Evolutionary conservation across 2,329 filamentous ascomycete genomes (phyloP), one percentile per base, ranked within the genome.

Genomic region (Colletotrichum noveboracense): DNA sequence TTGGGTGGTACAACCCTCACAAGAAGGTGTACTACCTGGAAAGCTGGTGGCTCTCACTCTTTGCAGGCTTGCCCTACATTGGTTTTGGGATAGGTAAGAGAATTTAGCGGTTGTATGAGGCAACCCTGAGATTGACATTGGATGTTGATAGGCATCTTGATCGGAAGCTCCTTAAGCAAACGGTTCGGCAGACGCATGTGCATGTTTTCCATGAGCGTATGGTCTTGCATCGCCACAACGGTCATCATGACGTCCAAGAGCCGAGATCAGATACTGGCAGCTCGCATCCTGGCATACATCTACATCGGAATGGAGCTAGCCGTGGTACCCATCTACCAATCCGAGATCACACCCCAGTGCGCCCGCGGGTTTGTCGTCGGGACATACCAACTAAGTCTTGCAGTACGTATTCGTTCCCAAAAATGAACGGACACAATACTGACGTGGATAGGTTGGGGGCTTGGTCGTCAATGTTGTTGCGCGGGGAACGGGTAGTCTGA

Each of bases 241-340:
- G 78, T 86, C 13, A 70, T 79, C 5, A 75, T 86, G 55, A 85
- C 84, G 0, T 81, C 84, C 7, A 75, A 78, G 14, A 79, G 52
- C 18, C 77, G 70, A 5, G 75, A 78, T 2, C 83, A 85, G 68
- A 83, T 84, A 18, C 76, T 86, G 61, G 81, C 80, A 5, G 84
- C 79, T 1, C 80, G 84, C 5, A 83, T 84, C 8, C 78, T 86
- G 5, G 83, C 84, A 48, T 85, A 85, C 66, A 66, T 83, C 24
- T 86, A 86, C 62, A 79, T 86, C 36, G 85, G 84, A 16, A 86
- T 85, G 81, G 85, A 86, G 74, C 79, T 86, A 12, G 81, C 85
- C 1, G 78, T 83, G 4, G 82, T 85, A 0, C 85, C 85, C 0
- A 79, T 82, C 0, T 83, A 81, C 13, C 83, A 85, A 69, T 83